phyloP scores from a whole-genome alignment of 352 stramenopile species.

The Pythium myriotylum region DNA sequence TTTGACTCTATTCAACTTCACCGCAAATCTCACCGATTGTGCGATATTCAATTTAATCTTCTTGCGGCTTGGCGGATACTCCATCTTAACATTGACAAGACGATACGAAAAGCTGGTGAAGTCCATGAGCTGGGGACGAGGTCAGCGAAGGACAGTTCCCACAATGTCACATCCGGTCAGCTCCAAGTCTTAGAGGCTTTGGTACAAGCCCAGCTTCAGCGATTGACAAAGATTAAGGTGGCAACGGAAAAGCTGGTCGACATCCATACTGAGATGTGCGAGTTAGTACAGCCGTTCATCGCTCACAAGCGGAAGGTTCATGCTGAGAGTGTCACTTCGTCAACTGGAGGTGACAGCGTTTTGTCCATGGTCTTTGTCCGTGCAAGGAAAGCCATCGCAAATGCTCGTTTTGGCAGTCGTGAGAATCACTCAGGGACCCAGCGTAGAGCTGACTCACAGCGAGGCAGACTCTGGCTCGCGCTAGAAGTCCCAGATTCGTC shows the following conservation, averaged over 20 bases:
- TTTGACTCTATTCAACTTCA: slow-evolving; percentile 57
- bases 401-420: slow-evolving; percentile 32
- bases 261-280: slow-evolving; percentile 42
- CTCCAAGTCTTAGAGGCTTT: slow-evolving; percentile 25
- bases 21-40: slow-evolving; percentile 49
- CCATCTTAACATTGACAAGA: slow-evolving; percentile 44
- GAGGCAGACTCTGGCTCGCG: slow-evolving; percentile 54
- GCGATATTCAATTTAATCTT: slow-evolving; percentile 65
- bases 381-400: slow-evolving; percentile 35
- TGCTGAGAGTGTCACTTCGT: not conserved
- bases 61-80: slow-evolving; percentile 49
- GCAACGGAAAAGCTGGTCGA: slow-evolving; percentile 39
- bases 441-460: slow-evolving; percentile 30
- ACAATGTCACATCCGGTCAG: not conserved
- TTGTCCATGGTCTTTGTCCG: slow-evolving; percentile 53
- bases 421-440: slow-evolving; percentile 11
- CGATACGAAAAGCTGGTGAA: slow-evolving; percentile 21
- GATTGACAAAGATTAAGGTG: slow-evolving; percentile 52
- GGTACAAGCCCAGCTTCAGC: slow-evolving; percentile 36
- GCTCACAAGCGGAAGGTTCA: slow-evolving; percentile 45
- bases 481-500: slow-evolving; percentile 72
- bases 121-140: not conserved
- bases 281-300: slow-evolving; percentile 51
- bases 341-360: slow-evolving; percentile 28
- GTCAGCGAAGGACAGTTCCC: not conserved